These are phyloP conservation scores for Cadophora gregata DNA, from an alignment of 2,329 filamentous ascomycete species.

Conservation along the genomic window DNA sequence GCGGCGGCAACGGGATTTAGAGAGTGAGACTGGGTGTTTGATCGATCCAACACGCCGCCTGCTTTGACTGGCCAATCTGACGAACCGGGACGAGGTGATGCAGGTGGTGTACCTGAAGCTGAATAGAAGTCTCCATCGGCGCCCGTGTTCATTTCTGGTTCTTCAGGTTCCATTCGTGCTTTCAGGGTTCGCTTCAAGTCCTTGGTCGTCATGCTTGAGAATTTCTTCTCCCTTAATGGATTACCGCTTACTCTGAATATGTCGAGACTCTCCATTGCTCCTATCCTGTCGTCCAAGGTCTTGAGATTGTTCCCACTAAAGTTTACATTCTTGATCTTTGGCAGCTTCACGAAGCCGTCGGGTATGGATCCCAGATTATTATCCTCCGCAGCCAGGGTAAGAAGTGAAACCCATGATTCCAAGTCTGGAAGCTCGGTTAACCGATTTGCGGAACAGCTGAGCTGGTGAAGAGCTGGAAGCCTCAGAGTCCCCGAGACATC, in stretches of 20 bases:
- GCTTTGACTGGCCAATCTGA: slow-evolving; percentile 42
- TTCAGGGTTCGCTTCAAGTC: slow-evolving; percentile 79
- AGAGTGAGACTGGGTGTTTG: slow-evolving; percentile 67
- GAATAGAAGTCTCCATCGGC: slow-evolving; percentile 45
- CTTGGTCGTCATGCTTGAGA: slow-evolving; percentile 78
- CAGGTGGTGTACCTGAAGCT: slow-evolving; percentile 36
- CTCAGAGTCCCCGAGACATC: slow-evolving; percentile 44
- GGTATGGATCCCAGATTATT: slow-evolving; percentile 83
- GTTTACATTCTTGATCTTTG: slow-evolving; percentile 76
- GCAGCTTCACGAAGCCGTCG: slow-evolving; percentile 71
- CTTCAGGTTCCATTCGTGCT: slow-evolving; percentile 65
- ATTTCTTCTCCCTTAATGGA: slow-evolving; percentile 86
- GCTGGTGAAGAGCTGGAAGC: slow-evolving; percentile 71
- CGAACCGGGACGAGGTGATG: slow-evolving; percentile 36
- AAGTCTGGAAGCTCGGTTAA: slow-evolving; percentile 76
- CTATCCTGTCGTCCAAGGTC: slow-evolving; percentile 75
- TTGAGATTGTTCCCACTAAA: slow-evolving; percentile 86
- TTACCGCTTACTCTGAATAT: slow-evolving; percentile 86
- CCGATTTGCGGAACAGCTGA: slow-evolving; percentile 83
- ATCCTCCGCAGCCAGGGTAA: slow-evolving; percentile 78
- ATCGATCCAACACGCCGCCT: slow-evolving; percentile 69
- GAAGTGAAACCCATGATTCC: slow-evolving; percentile 73
- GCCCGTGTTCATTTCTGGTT: slow-evolving; percentile 39
- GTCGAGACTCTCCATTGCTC: slow-evolving; percentile 77
- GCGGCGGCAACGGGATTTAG: slow-evolving; percentile 64